Evolutionary conservation across 2,329 filamentous ascomycete species (phyloP).

Genomic region (Stachybotrys echinatus): DNA sequence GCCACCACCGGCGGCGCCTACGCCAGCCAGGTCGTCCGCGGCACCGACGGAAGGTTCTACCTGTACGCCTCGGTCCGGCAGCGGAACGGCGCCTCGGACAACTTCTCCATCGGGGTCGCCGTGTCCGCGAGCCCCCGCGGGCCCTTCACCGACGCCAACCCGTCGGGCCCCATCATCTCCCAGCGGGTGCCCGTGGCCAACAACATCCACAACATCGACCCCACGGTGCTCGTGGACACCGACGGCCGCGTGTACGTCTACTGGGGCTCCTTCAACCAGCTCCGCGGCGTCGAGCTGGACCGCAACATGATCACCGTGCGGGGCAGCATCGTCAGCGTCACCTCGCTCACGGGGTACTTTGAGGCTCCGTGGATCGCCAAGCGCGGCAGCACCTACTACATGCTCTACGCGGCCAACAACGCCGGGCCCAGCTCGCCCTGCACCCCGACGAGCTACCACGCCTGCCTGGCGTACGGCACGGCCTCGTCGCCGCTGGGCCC

Average conservation of each 20-base stretch:
- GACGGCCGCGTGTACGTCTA: slow-evolving; percentile 29
- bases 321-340: slow-evolving; percentile 13
- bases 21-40: slow-evolving; percentile 28
- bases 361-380: slow-evolving; percentile 34
- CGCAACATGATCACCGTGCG: slow-evolving; percentile 30
- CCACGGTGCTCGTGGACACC: slow-evolving; percentile 29
- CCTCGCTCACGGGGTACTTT: slow-evolving; percentile 25
- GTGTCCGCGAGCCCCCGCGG: slow-evolving; percentile 26
- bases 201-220: slow-evolving; percentile 33
- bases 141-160: slow-evolving; percentile 28
- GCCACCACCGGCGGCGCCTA: slow-evolving; percentile 25
- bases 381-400: slow-evolving; percentile 28
- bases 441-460: slow-evolving; percentile 31
- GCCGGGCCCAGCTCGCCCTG: slow-evolving; percentile 27
- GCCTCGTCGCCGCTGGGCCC: slow-evolving; percentile 25
- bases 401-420: slow-evolving; percentile 33
- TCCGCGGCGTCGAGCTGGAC: slow-evolving; percentile 25
- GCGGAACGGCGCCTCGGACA: slow-evolving; percentile 18
- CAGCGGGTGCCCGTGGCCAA: slow-evolving; percentile 24
- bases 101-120: slow-evolving; percentile 32
- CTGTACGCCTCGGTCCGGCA: slow-evolving; percentile 28
- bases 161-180: slow-evolving; percentile 27
- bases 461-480: slow-evolving; percentile 31
- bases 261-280: slow-evolving; percentile 30
- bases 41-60: slow-evolving; percentile 27